Evolutionary conservation across 225 moss, liverwort and hornwort genomes (phyloP), one percentile per base, ranked within the genome.

Genomic region (Sphagnum contortum): DNA sequence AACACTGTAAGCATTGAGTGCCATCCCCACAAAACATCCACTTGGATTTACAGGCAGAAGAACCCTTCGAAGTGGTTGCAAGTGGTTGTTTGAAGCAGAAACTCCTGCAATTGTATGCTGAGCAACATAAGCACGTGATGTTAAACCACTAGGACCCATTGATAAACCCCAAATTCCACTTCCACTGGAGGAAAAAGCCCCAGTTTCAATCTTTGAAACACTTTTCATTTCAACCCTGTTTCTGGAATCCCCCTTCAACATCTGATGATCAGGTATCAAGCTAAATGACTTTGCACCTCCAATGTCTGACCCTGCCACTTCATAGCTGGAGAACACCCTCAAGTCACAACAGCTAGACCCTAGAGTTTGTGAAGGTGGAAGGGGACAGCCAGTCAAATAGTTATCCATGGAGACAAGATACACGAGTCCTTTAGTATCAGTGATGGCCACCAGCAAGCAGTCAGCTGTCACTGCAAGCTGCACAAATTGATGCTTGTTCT

Each of bases 291-390:
- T 45, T 57, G 72, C 64, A 62, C 71, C 57, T 48, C 86, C 86
- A 61, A 95, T 90, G 71, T 90, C 79, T 54, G 86, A 90, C 64
- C 94, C 94, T 59, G 87, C 92, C 50, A 86, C 76, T 77, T 88
- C 83, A 71, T 87, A 95, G 64, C 84, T 83, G 10, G 92, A 88
- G 69, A 83, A 62, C 3, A 62, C 64, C 60, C 69, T 76, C 50
- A 75, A 72, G 47, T 75, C 71, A 67, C 51, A 66, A 63, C 60
- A 55, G 50, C 66, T 58, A 57, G 51, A 56, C 13, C 58, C 12
- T 14, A 61, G 7, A 55, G 44, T 29, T 12, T 9, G 57, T 46
- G 62, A 50, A 60, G 50, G n/a, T 2, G 45, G 62, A 50, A 74
- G 12, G 49, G 64, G 49, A 51, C 78, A 61, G 60, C 70, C 70